Evolutionary conservation across 2,329 filamentous ascomycete species (phyloP), one percentile per base, ranked within the genome.

Genomic region (Aureobasidium sp.): DNA sequence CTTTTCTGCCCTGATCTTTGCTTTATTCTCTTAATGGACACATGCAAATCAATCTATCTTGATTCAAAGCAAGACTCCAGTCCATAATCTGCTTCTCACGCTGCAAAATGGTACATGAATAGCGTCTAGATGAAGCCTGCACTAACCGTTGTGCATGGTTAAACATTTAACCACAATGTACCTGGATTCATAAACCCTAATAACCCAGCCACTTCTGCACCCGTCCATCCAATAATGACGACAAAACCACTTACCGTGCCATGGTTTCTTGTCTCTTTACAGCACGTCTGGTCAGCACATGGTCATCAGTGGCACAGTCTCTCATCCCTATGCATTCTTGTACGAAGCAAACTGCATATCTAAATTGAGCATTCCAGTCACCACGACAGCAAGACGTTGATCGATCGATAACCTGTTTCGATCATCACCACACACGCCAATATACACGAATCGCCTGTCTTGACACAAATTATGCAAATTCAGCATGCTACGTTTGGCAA

Each of bases 371-470:
- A 59, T 59, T 59, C 44, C 42, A 59, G 25, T 59, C 54, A 48
- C 54, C 54, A 59, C 54, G 54, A 48, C 54, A 59, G 54, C 54
- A 39, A 59, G 53, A 45, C 53, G 53, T 57, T 57, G 53, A 45
- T 57, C 41, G 53, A 45, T 57, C 41, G 53, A 45, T 57, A 44
- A 36, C n/a, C 21, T 36, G 53, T 36, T 57, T 57, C 53, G 53
- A 57, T 57, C 29, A 34, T 44, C n/a, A 54, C 25, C 25, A 54
- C 25, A 11, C 47, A n/a, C 30, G 44, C 13, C 50, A 29, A 5
- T 15, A 11, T 9, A 25, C 6, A 42, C 27, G 8, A 54, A 21
- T 42, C 10, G 15, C 27, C 11, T 37, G 36, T 15, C 37, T 21
- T 30, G 21, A 41, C 25, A 30, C 25, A 10, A 53, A 16, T 21